Evolutionary conservation across 2,329 filamentous ascomycete genomes (phyloP), one percentile per base, ranked within the genome.

Genomic region (Colletotrichum shisoi): DNA sequence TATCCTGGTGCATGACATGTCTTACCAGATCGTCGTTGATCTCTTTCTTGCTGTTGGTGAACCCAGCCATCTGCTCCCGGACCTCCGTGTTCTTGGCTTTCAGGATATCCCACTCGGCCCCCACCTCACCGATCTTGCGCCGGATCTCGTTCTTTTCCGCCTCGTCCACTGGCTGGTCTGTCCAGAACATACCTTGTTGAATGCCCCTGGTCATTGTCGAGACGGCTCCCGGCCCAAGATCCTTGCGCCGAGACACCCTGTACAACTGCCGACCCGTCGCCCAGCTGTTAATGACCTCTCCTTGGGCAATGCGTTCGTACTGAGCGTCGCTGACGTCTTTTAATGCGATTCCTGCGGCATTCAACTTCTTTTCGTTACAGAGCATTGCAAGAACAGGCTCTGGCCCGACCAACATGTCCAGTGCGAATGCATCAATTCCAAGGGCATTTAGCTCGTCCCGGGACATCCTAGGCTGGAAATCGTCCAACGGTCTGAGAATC

Each of bases 311-410:
- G n/a, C 77, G 79, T n/a, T 90, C 82, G 72, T 89, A 92, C 71
- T 93, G 88, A 45, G 85, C 82, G 39, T 91, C 85, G 2, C 77
- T 85, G 40, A 94, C 87, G 11, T 92, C 87, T 5, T 76, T 76
- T 15, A 88, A 79, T 17, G 86, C 82, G 51, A 94, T 84, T 0
- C 87, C 92, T 6, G 89, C 89, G 31, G 82, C 80, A 72, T 96
- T 88, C 7, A 97, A 77, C 60, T 81, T 84, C 65, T 85, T 87
- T 71, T 91, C 89, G 13, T 88, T 85, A 76, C 93, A 97, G 24
- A 99, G 85, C 91, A 96, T 95, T 7, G 92, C 90, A 40, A 98
- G 80, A 1, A 99, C 92, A 1, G 91, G 85, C 1, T 90, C 88
- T 0, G 96, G 96, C 0, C 94, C 95, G 40, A 89, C 84, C 6